Evolutionary conservation across 768 basidiomycete species (phyloP).

Genomic region (Mycena maculata): DNA sequence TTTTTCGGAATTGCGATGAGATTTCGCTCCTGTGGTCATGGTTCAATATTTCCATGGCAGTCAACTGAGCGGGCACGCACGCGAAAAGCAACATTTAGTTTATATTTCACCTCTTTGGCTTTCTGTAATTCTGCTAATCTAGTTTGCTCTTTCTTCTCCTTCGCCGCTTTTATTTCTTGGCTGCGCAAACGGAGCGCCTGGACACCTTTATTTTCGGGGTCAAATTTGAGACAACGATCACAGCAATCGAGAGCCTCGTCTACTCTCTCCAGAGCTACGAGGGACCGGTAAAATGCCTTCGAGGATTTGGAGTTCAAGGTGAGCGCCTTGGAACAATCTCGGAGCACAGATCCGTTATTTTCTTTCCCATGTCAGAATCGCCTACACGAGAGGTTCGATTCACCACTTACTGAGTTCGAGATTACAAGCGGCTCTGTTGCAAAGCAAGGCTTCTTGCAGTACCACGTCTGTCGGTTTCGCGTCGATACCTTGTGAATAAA

Average conservation of each 20-base stretch:
- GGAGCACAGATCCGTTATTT: constrained; percentile 88
- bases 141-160: constrained; percentile 63
- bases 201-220: constrained; percentile 67
- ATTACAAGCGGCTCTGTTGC: constrained; percentile 95
- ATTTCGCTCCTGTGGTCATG: constrained; percentile 72
- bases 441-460: constrained; percentile 75
- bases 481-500: constrained; percentile 92
- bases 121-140: constrained; percentile 58
- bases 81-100: constrained; percentile 69
- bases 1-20: constrained; percentile 67
- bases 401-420: constrained; percentile 83
- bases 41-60: constrained; percentile 2
- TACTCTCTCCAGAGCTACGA: constrained; percentile 76
- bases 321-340: constrained; percentile 85
- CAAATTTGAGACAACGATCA: constrained; percentile 70
- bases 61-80: constrained; percentile 55
- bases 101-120: constrained; percentile 63
- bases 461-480: constrained; percentile 76
- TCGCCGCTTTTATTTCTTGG: constrained; percentile 57
- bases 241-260: constrained; percentile 91
- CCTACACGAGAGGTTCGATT: no score
- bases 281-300: constrained; percentile 91
- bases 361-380: constrained; percentile 61
- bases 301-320: constrained; percentile 69
- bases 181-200: constrained; percentile 60